Base-by-base conservation (phyloP, 2,329 filamentous ascomycete species). In the Talaromyces islandicus region DNA sequence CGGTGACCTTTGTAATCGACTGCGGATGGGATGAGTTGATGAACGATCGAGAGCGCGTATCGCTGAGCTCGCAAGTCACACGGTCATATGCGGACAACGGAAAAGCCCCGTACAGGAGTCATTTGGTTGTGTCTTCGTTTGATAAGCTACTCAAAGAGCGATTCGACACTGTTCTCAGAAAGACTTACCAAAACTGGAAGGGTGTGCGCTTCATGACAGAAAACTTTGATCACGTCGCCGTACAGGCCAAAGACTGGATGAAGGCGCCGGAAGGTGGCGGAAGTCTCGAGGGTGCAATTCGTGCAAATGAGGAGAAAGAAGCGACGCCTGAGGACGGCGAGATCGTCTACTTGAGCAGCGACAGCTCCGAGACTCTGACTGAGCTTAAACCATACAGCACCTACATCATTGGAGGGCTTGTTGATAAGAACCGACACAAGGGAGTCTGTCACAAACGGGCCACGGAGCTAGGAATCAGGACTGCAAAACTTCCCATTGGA, bases 341-440 rank as follows among this genome's bases (percentile, higher is more conserved):
- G 71, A 81, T 97, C 7, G 84, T 99, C 60, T 99, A 99, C 71
- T 85, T 99, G 4, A 91, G 91, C 7, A 92, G 92, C 17, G 94
- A 99, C 74, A 95, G 91, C n/a, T 87, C 89, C 0, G 83, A 96
- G 66, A 93, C 89, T 0, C 82, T 99, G 30, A 87, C 88, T 6
- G 84, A 89, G 50, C 83, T 99, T 50, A 91, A 92, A 72, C 91
- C 92, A 0, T 88, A 94, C 75, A 92, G 88, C 62, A 93, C 87
- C 61, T 99, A 99, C 74, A 88, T 99, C 64, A 89, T 99, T 59
- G 94, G 94, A 38, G 94, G 93, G 0, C 81, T 99, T 38, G 94
- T 99, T 27, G 94, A 99, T 78, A 92, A 92, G 77, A 99, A 99
- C 75, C 85, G 94, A 51, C 88, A 99, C 75, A 99, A 99, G 78